phyloP scores from a whole-genome alignment of 371 early-diverging fungal species.

The Dinochytrium kinnereticum region DNA sequence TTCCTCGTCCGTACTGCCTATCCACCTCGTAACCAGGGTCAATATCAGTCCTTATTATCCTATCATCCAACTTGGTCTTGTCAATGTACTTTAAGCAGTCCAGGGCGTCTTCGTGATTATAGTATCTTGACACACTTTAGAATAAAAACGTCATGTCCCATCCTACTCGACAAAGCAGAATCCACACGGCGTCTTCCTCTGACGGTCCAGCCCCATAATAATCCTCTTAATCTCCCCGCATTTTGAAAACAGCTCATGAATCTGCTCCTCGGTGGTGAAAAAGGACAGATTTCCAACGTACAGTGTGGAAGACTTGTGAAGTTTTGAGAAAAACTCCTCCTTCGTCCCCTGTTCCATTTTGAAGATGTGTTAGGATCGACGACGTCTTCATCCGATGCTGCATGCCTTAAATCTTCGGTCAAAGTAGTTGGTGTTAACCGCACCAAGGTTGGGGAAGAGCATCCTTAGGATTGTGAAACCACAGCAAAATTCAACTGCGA shows the following conservation, averaged over 20 bases:
- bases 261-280: slow-evolving; percentile 98
- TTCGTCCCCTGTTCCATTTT: slow-evolving; percentile 68
- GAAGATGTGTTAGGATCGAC: not conserved
- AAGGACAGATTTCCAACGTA: slow-evolving; percentile 98
- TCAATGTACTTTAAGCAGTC: slow-evolving; percentile 94
- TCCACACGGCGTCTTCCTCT: slow-evolving; percentile 96
- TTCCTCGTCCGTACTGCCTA: slow-evolving; percentile 96
- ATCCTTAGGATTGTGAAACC: slow-evolving; percentile 30
- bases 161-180: slow-evolving; percentile 98
- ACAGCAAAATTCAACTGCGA: not conserved
- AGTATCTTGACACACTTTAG: slow-evolving; percentile 68
- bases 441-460: slow-evolving; percentile 76
- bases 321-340: slow-evolving; percentile 70
- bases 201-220: slow-evolving; percentile 97
- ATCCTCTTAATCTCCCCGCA: slow-evolving; percentile 97
- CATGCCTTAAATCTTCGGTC: slow-evolving; percentile 79
- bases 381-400: not conserved
- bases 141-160: slow-evolving; percentile 4
- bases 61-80: slow-evolving; percentile 94
- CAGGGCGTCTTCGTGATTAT: slow-evolving; percentile 82
- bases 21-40: slow-evolving; percentile 97
- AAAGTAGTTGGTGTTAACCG: slow-evolving; percentile 79
- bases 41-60: slow-evolving; percentile 93
- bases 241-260: slow-evolving; percentile 95
- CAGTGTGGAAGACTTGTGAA: slow-evolving; percentile 75